Base-by-base conservation (phyloP, 2,329 filamentous ascomycete genomes). In the Colletotrichum tabaci region DNA sequence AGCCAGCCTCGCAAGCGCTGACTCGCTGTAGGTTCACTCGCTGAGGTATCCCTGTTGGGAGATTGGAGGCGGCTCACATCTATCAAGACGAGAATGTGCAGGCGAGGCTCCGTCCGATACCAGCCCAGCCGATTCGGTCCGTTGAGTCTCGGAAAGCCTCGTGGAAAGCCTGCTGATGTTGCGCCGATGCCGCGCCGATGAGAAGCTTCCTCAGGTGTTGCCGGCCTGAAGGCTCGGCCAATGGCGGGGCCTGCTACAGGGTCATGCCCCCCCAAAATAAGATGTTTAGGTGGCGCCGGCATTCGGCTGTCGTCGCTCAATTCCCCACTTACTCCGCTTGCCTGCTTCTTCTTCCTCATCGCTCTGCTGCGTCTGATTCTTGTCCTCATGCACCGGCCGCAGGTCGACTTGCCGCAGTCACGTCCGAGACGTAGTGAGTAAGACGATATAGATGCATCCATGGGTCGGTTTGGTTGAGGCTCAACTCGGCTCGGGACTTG, bases 141-240 rank as follows among this genome's bases (percentile, higher is more conserved):
- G 12, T 21, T n/a, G 57, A 60, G 40, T 60, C 49, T 47, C 16
- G n/a, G 26, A 57, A 18, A 47, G 62, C 62, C 50, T 57, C 52
- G 52, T 30, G n/a, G 40, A 65, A 65, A 65, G 62, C 62, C 62
- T 65, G 52, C 62, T 57, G 50, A 56, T 65, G 35, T 55, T 26
- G 49, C 35, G 42, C 50, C 52, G 42, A 26, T 55, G 26, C n/a
- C 23, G 49, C 35, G 42, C 40, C 62, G 42, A 26, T 55, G 26
- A 16, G 47, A 65, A 65, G 52, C 62, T 65, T 65, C 8, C 26
- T 21, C 7, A n/a, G n/a, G 47, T 15, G 15, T 26, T 49, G 58
- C 26, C 18, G 23, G 42, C 58, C n/a, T 12, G 26, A 6, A 13
- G 42, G 5, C 13, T 21, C 49, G 23, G 16, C 62, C 62, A 65